These are phyloP conservation scores for Tulasnella sp. DNA, from an alignment of 768 basidiomycete genomes.

Conservation along the genomic window DNA sequence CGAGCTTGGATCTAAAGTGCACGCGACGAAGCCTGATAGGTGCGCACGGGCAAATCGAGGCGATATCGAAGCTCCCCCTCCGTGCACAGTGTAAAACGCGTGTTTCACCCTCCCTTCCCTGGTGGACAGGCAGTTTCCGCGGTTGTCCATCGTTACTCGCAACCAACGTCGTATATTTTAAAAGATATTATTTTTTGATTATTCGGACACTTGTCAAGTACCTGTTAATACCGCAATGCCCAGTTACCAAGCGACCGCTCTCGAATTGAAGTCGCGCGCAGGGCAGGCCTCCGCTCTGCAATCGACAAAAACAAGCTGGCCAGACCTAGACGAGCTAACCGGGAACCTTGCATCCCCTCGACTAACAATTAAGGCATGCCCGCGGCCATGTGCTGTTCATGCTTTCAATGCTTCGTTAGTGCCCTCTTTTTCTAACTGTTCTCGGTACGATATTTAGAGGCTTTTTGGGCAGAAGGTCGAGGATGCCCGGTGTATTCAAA, in stretches of 20 bases:
- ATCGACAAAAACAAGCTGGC: neutral
- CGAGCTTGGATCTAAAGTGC: neutral
- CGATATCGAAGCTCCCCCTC: conserved; percentile 3
- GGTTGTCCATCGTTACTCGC: neutral
- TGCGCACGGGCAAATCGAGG: conserved; percentile 5
- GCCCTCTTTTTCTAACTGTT: neutral
- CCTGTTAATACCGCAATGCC: neutral
- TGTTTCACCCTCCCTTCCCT: neutral
- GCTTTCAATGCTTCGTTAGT: neutral
- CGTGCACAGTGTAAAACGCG: conserved; percentile 1
- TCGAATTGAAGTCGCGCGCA: neutral
- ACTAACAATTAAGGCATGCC: neutral
- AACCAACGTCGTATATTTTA: neutral
- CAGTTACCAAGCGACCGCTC: neutral
- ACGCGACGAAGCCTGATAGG: neutral
- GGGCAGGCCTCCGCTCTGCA: neutral
- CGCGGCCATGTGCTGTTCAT: neutral
- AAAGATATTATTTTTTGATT: neutral
- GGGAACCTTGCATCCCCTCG: neutral
- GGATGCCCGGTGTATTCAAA: neutral
- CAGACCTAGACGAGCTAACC: neutral
- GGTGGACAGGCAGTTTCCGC: neutral
- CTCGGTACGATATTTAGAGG: neutral
- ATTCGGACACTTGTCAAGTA: neutral
- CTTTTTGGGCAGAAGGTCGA: neutral